Evolutionary conservation across 371 early-diverging fungal species (phyloP).

Genomic region (Syncephalis plumigaleata): DNA sequence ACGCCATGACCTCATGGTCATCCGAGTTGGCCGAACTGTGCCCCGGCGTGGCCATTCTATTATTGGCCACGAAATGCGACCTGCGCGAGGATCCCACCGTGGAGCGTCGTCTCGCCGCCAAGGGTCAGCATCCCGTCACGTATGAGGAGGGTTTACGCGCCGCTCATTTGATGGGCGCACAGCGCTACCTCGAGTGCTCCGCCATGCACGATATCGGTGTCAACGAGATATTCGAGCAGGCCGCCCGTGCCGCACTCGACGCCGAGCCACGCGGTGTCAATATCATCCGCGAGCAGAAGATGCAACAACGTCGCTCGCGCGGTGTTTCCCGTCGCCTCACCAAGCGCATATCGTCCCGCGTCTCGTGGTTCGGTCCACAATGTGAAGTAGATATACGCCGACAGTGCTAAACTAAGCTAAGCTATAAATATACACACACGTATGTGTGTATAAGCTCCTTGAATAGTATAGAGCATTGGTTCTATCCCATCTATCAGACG

Average conservation of each 20-base stretch:
- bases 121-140: conserved; percentile 45
- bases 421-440: too few species aligned
- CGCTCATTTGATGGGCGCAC: conserved; percentile 27
- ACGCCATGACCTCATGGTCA: conserved; percentile 55
- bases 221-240: conserved; percentile 54
- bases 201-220: conserved; percentile 56
- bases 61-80: conserved; percentile 1
- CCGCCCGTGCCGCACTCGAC: conserved; percentile 33
- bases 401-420: too few species aligned
- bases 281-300: too few species aligned
- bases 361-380: too few species aligned
- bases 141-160: conserved; percentile 54
- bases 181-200: conserved; percentile 59
- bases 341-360: too few species aligned
- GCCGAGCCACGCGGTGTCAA: neutral
- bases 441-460: too few species aligned
- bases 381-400: too few species aligned
- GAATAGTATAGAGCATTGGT: too few species aligned
- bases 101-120: conserved; percentile 43
- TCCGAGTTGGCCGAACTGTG: conserved; percentile 2
- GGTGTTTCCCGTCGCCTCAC: too few species aligned
- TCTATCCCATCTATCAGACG: too few species aligned
- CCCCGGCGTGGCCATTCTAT: neutral
- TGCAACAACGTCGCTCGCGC: too few species aligned
- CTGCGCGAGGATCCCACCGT: conserved; percentile 61